A percentile compares a stretch with the other conserved stretches of the same genome.
Conservation (phyloP, 192 early-diverging fungal species). For the Endogone sp. region DNA sequence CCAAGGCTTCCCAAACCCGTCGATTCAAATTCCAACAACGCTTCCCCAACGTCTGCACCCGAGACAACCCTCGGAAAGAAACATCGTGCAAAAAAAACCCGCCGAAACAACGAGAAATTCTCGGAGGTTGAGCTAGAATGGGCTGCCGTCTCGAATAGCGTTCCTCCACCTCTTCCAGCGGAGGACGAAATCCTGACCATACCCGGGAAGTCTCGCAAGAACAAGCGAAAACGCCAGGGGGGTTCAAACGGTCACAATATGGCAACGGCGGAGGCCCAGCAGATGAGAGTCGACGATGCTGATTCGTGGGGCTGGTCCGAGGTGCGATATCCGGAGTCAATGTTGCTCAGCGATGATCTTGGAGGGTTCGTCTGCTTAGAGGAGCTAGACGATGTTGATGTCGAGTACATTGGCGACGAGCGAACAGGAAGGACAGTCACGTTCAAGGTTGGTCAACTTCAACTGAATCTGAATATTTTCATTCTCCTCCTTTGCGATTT, state of each 20-base stretch:
- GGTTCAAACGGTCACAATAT: neutral
- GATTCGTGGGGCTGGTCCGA: conserved; percentile 59
- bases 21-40: no score
- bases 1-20: no score
- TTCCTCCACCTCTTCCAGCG: neutral
- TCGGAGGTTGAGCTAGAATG: neutral
- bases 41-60: no score
- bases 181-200: neutral
- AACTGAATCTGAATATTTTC: no score
- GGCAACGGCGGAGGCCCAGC: conserved; percentile 9
- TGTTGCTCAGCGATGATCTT: conserved; percentile 58
- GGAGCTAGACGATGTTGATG: conserved; percentile 82
- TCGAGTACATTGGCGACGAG: conserved; percentile 62
- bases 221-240: conserved; percentile 5
- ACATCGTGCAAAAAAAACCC: no score
- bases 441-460: conserved; percentile 72
- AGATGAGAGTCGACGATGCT: conserved; percentile 28
- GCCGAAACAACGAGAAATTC: no score
- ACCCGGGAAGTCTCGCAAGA: neutral
- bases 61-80: no score
- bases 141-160: neutral
- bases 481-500: neutral
- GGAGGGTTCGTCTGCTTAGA: conserved; percentile 86
- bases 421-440: conserved; percentile 63
- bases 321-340: conserved; percentile 39